A percentile compares a stretch with the other conserved stretches of the same genome.
These are phyloP conservation scores for Eremochloa ophiuroides DNA, from an alignment of 176 grass and related monocot genomes.

Conservation along the genomic window DNA sequence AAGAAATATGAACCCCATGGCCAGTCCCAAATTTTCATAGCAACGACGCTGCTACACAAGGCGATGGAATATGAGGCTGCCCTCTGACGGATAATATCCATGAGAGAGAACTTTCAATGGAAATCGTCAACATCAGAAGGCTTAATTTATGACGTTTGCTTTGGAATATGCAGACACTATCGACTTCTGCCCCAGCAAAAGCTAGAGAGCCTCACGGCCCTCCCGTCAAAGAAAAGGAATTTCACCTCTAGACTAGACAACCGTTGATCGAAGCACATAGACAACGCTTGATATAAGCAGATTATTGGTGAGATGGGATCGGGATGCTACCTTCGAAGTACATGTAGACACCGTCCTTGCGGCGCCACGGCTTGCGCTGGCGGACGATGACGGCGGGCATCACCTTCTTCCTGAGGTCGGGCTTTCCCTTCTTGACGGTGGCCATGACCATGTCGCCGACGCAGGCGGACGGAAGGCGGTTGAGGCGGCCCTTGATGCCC, in stretches of 20 bases:
- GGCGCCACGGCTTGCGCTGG: slow-evolving; percentile 58
- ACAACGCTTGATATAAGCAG: neutral
- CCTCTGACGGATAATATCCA: slow-evolving; percentile 33
- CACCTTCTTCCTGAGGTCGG: slow-evolving; percentile 64
- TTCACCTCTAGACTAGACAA: neutral
- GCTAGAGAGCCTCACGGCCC: slow-evolving; percentile 26
- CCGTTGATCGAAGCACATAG: too few species aligned
- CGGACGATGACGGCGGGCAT: slow-evolving; percentile 68
- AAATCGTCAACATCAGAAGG: slow-evolving; percentile 52
- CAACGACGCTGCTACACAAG: slow-evolving; percentile 48
- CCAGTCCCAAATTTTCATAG: slow-evolving; percentile 54
- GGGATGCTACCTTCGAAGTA: slow-evolving; percentile 52
- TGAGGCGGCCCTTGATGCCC: slow-evolving; percentile 65
- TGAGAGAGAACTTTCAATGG: slow-evolving; percentile 8
- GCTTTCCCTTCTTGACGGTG: slow-evolving; percentile 68
- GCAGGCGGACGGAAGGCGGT: slow-evolving; percentile 59
- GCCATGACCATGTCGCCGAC: slow-evolving; percentile 80
- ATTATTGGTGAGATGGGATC: neutral
- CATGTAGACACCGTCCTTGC: slow-evolving; percentile 74
- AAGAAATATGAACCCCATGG: slow-evolving; percentile 60
- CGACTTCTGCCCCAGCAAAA: slow-evolving; percentile 33
- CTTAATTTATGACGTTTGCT: slow-evolving; percentile 65
- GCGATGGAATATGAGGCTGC: slow-evolving; percentile 84
- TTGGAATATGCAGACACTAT: slow-evolving; percentile 57
- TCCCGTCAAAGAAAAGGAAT: slow-evolving; percentile 4